Conservation (phyloP, 2,329 filamentous ascomycete species). For the Dactylellina sp. region DNA sequence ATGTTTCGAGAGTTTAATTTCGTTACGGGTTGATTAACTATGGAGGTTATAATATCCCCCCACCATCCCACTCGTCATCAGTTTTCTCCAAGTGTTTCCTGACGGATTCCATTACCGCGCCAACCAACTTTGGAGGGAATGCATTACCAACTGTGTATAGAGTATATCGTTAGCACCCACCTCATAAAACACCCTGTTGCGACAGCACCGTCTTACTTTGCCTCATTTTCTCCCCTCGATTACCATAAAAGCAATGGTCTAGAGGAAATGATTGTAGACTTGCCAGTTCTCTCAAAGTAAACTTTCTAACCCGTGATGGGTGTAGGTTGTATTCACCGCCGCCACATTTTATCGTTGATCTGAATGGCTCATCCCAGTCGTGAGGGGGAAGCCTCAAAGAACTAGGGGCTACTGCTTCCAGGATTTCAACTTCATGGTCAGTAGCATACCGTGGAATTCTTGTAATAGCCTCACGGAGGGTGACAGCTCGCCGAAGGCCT, state of each 20-base stretch:
- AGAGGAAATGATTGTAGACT: conserved; percentile 76
- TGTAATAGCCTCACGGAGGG: conserved; percentile 65
- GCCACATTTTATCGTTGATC: conserved; percentile 72
- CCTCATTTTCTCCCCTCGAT: conserved; percentile 49
- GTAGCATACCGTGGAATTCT: conserved; percentile 64
- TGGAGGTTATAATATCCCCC: conserved; percentile 30
- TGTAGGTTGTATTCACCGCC: conserved; percentile 74
- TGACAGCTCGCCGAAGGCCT: conserved; percentile 61
- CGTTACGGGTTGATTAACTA: not conserved
- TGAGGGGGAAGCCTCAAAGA: conserved; percentile 60
- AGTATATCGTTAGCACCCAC: not conserved
- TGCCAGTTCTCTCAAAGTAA: conserved; percentile 77
- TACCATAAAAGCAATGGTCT: conserved; percentile 69
- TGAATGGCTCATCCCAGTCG: conserved; percentile 58
- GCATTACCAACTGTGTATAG: conserved; percentile 44
- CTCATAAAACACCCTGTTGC: not conserved
- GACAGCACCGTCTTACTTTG: conserved; percentile 30
- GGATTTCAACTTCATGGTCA: conserved; percentile 61
- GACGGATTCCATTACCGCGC: conserved; percentile 45
- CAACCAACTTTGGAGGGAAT: conserved; percentile 49
- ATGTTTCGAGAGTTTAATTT: not conserved
- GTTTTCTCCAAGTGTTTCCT: conserved; percentile 50
- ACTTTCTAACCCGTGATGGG: conserved; percentile 72
- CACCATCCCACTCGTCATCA: conserved; percentile 51
- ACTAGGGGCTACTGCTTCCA: conserved; percentile 61